These are phyloP conservation scores for Alternaria sp. DNA, from an alignment of 2,329 filamentous ascomycete genomes.

Conservation along the genomic window DNA sequence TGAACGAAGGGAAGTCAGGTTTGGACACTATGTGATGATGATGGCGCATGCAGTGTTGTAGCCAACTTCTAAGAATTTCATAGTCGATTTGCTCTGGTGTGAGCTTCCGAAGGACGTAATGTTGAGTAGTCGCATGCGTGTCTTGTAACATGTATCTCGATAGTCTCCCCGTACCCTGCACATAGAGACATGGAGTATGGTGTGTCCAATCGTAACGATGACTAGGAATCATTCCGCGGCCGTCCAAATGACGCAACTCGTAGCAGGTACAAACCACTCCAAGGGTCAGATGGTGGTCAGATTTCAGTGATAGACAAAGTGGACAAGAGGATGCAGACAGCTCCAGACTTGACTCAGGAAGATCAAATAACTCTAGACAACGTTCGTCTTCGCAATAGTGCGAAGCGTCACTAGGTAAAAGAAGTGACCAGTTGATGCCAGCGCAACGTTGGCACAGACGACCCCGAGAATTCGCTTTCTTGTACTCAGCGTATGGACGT, in stretches of 20 bases:
- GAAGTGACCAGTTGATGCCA: background rate
- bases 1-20: accelerated
- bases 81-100: accelerated
- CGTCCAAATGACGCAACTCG: no score
- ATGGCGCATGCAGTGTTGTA: accelerated
- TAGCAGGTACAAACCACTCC: no score
- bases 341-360: background rate
- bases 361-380: accelerated
- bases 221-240: no score
- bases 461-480: accelerated
- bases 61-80: background rate
- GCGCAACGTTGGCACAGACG: background rate
- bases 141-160: background rate
- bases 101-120: background rate
- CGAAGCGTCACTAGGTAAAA: background rate
- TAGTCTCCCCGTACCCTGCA: no score
- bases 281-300: no score
- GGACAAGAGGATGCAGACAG: background rate
- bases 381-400: accelerated
- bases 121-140: accelerated
- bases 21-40: no score
- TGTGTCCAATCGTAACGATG: no score
- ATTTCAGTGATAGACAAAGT: background rate
- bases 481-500: background rate
- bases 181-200: no score